These are phyloP conservation scores for Volvariella surrecta DNA, from an alignment of 1,284 basidiomycete genomes.

Conservation along the genomic window DNA sequence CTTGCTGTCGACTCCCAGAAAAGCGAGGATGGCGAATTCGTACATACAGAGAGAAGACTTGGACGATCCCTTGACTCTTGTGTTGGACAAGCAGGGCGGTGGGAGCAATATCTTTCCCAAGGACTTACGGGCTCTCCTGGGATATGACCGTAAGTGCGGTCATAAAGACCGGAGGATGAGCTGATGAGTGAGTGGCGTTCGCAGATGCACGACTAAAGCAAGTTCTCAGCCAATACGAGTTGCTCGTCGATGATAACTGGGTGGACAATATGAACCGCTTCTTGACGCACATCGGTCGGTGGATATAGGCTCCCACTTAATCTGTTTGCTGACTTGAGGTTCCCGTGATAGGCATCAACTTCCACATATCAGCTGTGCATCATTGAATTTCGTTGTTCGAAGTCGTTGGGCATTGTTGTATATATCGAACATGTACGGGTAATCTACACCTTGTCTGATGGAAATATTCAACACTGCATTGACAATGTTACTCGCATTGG, in stretches of 20 bases:
- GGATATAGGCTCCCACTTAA: too few relatives aligned
- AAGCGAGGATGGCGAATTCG: constrained; percentile 42
- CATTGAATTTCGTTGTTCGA: too few relatives aligned
- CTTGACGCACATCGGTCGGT: constrained; percentile 43
- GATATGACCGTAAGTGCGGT: constrained; percentile 36
- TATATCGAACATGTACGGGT: too few relatives aligned
- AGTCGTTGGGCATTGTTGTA: too few relatives aligned
- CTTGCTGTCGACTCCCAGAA: constrained; percentile 22
- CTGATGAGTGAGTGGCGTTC: constrained; percentile 2
- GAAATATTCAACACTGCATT: too few relatives aligned
- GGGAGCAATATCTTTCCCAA: constrained; percentile 38
- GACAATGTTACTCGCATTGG: too few relatives aligned
- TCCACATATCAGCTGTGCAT: too few relatives aligned
- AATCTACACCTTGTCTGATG: too few relatives aligned
- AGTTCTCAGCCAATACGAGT: constrained; percentile 38
- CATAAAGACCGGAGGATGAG: not conserved
- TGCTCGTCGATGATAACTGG: constrained; percentile 29
- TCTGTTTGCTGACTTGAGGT: too few relatives aligned
- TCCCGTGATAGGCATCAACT: too few relatives aligned
- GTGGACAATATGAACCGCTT: constrained; percentile 43
- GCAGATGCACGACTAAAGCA: constrained; percentile 28
- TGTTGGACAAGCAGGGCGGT: constrained; percentile 40
- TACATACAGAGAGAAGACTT: constrained; percentile 26
- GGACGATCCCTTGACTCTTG: constrained; percentile 31
- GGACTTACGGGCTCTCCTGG: constrained; percentile 38